Conservation (phyloP, 73 alveolate genomes). For the Stentor roeselii region DNA sequence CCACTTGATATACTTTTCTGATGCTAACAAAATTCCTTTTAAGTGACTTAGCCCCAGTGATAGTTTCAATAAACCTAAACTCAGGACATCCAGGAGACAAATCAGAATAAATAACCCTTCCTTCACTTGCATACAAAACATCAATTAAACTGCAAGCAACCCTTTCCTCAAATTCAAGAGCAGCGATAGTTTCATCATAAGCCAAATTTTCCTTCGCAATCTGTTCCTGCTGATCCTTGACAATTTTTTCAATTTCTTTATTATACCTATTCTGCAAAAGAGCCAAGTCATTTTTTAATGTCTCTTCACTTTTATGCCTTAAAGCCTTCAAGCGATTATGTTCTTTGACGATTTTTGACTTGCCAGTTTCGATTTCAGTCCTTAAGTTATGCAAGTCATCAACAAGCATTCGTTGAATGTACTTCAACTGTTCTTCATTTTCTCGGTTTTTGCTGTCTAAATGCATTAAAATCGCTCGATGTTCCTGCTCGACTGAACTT, state of each 20-base stretch:
- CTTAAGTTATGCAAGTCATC: constrained; percentile 52
- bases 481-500: constrained; percentile 54
- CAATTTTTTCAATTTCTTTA: constrained; percentile 30
- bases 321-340: constrained; percentile 36
- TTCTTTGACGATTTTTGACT: constrained; percentile 41
- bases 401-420: constrained; percentile 42
- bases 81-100: constrained; percentile 33
- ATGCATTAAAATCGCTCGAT: constrained; percentile 42
- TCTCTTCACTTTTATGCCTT: constrained; percentile 46
- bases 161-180: constrained; percentile 55
- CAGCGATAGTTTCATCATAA: constrained; percentile 33
- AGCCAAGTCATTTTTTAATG: constrained; percentile 31
- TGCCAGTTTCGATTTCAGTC: constrained; percentile 63
- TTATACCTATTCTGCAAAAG: constrained; percentile 35
- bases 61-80: constrained; percentile 32
- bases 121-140: constrained; percentile 50
- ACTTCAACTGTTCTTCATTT: constrained; percentile 56
- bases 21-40: background rate
- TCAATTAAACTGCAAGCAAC: constrained; percentile 46
- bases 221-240: constrained; percentile 24
- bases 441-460: constrained; percentile 58
- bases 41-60: background rate
- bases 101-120: constrained; percentile 51
- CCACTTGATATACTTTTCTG: constrained; percentile 14
- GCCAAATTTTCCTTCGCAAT: background rate